Evolutionary conservation across 495 filamentous ascomycete genomes (phyloP).

Genomic region (Aspergillus sclerotiicarbonarius): DNA sequence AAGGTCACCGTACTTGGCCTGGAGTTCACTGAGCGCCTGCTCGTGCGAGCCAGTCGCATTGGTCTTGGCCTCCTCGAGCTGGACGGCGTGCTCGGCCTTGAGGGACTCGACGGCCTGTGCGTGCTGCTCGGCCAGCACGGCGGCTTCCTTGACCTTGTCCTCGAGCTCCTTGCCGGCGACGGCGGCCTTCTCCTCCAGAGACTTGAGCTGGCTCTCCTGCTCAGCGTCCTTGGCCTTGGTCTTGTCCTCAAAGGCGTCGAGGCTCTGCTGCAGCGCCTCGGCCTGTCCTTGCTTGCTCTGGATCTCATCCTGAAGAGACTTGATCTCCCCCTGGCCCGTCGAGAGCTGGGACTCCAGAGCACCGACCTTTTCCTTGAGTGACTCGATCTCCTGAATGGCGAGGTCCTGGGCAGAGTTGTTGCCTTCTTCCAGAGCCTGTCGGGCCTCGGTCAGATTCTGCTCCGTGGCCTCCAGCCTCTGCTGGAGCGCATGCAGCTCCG

Average conservation of each 20-base stretch:
- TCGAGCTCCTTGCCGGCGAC: constrained; percentile 35
- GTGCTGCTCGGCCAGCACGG: constrained; percentile 30
- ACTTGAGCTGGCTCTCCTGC: constrained; percentile 32
- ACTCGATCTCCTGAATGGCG: constrained; percentile 42
- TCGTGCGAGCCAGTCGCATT: constrained; percentile 33
- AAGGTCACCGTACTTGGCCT: constrained; percentile 36
- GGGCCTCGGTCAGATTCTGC: constrained; percentile 32
- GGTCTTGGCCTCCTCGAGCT: constrained; percentile 30
- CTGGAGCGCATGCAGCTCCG: constrained; percentile 33
- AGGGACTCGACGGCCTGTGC: constrained; percentile 30
- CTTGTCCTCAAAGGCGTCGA: constrained; percentile 34
- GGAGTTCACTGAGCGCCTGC: constrained; percentile 34
- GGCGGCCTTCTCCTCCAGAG: constrained; percentile 35
- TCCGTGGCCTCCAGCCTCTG: constrained; percentile 36
- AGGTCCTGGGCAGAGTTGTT: constrained; percentile 34
- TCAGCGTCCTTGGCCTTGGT: constrained; percentile 37
- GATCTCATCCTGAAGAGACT: constrained; percentile 41
- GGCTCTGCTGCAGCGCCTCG: constrained; percentile 35
- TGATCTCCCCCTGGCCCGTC: constrained; percentile 38
- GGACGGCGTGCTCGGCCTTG: constrained; percentile 31
- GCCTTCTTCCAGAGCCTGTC: constrained; percentile 38
- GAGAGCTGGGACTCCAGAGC: constrained; percentile 39
- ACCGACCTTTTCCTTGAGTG: constrained; percentile 40
- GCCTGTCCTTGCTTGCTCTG: constrained; percentile 40
- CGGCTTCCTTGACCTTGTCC: constrained; percentile 29